Conservation (phyloP, 208 protist genomes). For the Acanthamoeba lenticulata region DNA sequence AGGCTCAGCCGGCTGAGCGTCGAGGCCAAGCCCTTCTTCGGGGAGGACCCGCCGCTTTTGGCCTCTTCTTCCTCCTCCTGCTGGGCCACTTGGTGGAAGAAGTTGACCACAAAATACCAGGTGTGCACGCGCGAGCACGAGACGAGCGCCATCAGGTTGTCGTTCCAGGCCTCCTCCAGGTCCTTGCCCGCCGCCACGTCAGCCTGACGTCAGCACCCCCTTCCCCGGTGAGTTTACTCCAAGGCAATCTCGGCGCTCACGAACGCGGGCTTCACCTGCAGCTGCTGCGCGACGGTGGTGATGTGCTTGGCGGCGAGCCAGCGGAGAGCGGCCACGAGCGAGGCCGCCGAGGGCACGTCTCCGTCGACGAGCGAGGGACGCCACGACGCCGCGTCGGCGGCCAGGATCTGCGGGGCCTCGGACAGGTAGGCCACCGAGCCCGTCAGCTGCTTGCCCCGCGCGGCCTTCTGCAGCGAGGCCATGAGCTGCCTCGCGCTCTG, state of each 20-base stretch:
- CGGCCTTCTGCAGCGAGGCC: not conserved
- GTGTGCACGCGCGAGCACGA: constrained; percentile 5
- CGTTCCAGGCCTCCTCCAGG: constrained; percentile 29
- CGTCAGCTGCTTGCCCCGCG: not conserved
- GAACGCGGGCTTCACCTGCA: too few relatives aligned
- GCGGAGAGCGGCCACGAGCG: not conserved
- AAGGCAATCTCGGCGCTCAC: too few relatives aligned
- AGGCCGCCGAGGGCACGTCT: not conserved
- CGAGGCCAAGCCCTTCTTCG: not conserved
- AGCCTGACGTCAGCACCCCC: not conserved
- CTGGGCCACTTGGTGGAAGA: not conserved
- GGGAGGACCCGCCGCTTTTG: not conserved
- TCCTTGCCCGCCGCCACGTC: constrained; percentile 7
- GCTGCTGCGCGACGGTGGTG: constrained; percentile 16
- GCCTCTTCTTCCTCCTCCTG: not conserved
- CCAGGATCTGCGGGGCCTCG: not conserved
- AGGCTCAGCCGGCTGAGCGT: not conserved
- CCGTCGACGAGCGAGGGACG: not conserved
- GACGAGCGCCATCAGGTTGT: constrained; percentile 46
- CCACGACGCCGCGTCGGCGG: not conserved
- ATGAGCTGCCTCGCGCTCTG: constrained; percentile 1
- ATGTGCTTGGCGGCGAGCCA: constrained; percentile 25
- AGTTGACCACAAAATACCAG: constrained; percentile 50
- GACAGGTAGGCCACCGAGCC: constrained; percentile 16
- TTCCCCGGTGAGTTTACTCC: too few relatives aligned